Percentiles rank a stretch among this genome's conserved stretches.
Evolutionary conservation across 2,329 filamentous ascomycete species (phyloP).

Genomic region (Dendrostoma leiphaemia): DNA sequence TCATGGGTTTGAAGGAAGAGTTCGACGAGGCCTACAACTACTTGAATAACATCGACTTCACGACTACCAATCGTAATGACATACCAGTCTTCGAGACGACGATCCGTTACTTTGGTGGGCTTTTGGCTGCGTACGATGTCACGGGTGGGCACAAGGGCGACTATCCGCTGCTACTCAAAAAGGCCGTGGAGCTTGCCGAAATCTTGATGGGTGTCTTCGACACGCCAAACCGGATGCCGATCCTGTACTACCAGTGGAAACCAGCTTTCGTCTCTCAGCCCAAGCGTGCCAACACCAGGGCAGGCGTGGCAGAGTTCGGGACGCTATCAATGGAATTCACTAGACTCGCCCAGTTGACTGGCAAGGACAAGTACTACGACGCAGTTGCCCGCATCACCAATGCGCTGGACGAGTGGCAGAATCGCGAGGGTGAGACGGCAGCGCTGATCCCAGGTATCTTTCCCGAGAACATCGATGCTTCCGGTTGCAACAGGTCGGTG

Average conservation of each 20-base stretch:
- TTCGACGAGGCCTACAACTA: conserved; percentile 75
- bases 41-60: conserved; percentile 79
- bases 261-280: conserved; percentile 62
- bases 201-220: conserved; percentile 82
- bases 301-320: conserved; percentile 70
- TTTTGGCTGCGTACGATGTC: conserved; percentile 84
- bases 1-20: conserved; percentile 75
- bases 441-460: conserved; percentile 70
- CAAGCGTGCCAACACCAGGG: conserved; percentile 56
- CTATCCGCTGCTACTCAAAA: conserved; percentile 69
- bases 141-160: conserved; percentile 57
- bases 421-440: conserved; percentile 52
- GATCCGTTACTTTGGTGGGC: conserved; percentile 85
- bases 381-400: conserved; percentile 83
- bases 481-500: conserved; percentile 68
- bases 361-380: conserved; percentile 82
- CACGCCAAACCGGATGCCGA: conserved; percentile 90
- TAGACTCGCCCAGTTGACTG: conserved; percentile 80
- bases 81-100: conserved; percentile 93
- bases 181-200: conserved; percentile 77
- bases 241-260: conserved; percentile 77
- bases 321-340: conserved; percentile 88
- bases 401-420: conserved; percentile 73
- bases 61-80: conserved; percentile 56
- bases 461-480: conserved; percentile 73